Evolutionary conservation across 2,329 filamentous ascomycete genomes (phyloP).

Genomic region (Fusarium devonianum): DNA sequence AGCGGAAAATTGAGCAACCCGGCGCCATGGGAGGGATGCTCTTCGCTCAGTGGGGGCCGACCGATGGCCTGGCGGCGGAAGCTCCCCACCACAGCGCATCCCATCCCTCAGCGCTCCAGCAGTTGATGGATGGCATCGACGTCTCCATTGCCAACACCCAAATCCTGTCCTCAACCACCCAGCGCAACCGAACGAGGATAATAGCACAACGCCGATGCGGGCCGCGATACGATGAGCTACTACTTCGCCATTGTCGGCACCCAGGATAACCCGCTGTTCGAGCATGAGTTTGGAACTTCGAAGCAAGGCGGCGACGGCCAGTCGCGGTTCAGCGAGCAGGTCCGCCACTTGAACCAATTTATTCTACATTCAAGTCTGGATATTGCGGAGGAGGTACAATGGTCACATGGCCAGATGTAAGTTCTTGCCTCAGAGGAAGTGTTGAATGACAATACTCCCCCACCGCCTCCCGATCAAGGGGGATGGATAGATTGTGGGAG

Average conservation of each 20-base stretch:
- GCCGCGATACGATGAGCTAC: conserved; percentile 79
- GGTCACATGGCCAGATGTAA: conserved; percentile 85
- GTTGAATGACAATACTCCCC: background rate
- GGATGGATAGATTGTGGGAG: background rate
- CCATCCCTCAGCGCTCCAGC: background rate
- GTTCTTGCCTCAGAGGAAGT: conserved; percentile 35
- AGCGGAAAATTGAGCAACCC: conserved; percentile 43
- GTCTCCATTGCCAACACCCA: conserved; percentile 6
- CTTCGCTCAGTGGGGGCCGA: conserved; percentile 5
- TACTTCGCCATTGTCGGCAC: conserved; percentile 98
- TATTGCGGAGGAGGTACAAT: conserved; percentile 95
- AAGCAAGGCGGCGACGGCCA: conserved; percentile 95
- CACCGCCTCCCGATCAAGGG: conserved; percentile 1
- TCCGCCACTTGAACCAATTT: conserved; percentile 95
- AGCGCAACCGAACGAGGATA: background rate
- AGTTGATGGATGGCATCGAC: conserved; percentile 5
- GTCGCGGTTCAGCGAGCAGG: conserved; percentile 85
- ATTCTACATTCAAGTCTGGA: conserved; percentile 93
- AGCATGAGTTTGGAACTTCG: conserved; percentile 95
- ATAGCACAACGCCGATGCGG: conserved; percentile 37
- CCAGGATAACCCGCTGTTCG: conserved; percentile 94
- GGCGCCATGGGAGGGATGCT: conserved; percentile 10
- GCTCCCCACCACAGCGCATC: conserved; percentile 3
- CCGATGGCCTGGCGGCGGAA: background rate
- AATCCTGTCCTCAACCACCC: background rate